These are phyloP conservation scores for Lactifluus pinguis DNA, from an alignment of 768 basidiomycete species.

Conservation along the genomic window DNA sequence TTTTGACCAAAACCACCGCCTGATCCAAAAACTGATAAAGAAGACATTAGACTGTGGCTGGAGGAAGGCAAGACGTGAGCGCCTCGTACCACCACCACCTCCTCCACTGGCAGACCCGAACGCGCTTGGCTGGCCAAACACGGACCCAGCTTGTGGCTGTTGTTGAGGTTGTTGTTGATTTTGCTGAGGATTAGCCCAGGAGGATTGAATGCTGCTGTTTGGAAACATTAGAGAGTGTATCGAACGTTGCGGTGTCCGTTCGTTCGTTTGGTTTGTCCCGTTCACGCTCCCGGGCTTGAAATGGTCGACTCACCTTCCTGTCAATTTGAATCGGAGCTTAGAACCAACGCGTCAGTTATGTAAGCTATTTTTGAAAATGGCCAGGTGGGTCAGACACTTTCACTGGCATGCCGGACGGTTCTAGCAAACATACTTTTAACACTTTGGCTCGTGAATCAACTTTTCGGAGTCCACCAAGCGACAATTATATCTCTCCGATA, in stretches of 20 bases:
- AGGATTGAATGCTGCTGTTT: conserved; percentile 39
- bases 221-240: conserved; percentile 49
- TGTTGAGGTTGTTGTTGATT: conserved; percentile 52
- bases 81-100: conserved; percentile 40
- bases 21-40: conserved; percentile 26
- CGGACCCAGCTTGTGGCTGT: conserved; percentile 30
- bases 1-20: conserved; percentile 50
- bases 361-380: neutral
- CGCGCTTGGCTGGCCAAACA: conserved; percentile 62
- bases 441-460: conserved; percentile 71
- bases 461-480: conserved; percentile 67
- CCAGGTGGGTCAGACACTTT: too few species aligned
- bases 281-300: neutral
- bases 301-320: neutral
- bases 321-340: conserved; percentile 12
- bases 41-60: conserved; percentile 1
- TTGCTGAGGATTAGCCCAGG: conserved; percentile 62
- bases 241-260: neutral
- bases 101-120: conserved; percentile 38
- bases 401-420: conserved; percentile 42
- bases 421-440: conserved; percentile 54
- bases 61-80: conserved; percentile 17
- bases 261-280: neutral
- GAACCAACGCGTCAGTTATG: conserved; percentile 4
- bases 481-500: conserved; percentile 62